phyloP scores from a whole-genome alignment of 1,139 yeast species.

The Lizanozyma gosingica region DNA sequence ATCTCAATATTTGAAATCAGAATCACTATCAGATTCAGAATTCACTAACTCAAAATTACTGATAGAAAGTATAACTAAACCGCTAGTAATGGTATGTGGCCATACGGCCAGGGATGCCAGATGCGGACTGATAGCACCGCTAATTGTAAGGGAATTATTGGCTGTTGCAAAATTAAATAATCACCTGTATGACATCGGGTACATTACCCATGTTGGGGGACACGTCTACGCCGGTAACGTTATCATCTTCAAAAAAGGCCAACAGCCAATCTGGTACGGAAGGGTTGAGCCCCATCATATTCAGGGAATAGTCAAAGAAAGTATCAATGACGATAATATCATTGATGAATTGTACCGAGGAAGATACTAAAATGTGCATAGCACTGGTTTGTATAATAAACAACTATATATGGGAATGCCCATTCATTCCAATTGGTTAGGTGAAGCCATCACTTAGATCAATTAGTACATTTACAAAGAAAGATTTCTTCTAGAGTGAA shows the following conservation, averaged over 20 bases:
- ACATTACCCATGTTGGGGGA: slow-evolving; percentile 66
- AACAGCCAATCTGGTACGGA: slow-evolving; percentile 61
- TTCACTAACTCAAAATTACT: slow-evolving; percentile 6
- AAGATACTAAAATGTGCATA: too few species aligned
- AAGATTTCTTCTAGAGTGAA: too few species aligned
- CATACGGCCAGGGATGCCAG: slow-evolving; percentile 55
- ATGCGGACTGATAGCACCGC: slow-evolving; percentile 60
- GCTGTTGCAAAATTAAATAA: slow-evolving; percentile 26
- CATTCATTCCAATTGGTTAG: too few species aligned
- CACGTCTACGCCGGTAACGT: slow-evolving; percentile 76
- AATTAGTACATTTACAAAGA: too few species aligned
- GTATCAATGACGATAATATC: slow-evolving; percentile 38
- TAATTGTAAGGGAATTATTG: slow-evolving; percentile 42
- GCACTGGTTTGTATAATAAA: too few species aligned
- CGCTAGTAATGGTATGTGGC: slow-evolving; percentile 51
- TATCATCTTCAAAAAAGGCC: slow-evolving; percentile 36
- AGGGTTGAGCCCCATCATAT: slow-evolving; percentile 55
- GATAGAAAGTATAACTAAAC: slow-evolving; percentile 13
- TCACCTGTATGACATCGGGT: slow-evolving; percentile 32
- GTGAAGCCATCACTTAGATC: too few species aligned
- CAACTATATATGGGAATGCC: too few species aligned
- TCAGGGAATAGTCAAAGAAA: slow-evolving; percentile 54
- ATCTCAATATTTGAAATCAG: slow-evolving; percentile 21
- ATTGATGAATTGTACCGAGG: slow-evolving; percentile 51
- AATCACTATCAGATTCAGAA: slow-evolving; percentile 7